Evolutionary conservation across 208 protist genomes (phyloP).

Genomic region (Trypanosoma cruzi): DNA sequence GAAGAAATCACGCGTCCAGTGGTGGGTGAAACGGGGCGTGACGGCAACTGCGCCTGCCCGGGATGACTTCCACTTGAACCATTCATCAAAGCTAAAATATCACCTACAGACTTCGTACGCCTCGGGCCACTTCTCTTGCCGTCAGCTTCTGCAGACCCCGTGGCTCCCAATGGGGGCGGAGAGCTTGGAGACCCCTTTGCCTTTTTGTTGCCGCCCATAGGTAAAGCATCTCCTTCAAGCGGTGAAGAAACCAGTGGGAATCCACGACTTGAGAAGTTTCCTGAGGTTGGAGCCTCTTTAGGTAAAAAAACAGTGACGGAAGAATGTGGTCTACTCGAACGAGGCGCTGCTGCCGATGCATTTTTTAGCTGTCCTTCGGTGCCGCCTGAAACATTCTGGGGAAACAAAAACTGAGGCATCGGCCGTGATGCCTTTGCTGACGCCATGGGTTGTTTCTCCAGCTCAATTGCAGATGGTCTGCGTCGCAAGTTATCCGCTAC

Average conservation of each 20-base stretch:
- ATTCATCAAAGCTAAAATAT: not conserved
- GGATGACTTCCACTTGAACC: not conserved
- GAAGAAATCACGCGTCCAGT: not conserved
- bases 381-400: not conserved
- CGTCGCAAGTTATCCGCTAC: not conserved
- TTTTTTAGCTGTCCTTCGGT: not conserved
- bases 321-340: not conserved
- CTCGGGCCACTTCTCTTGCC: not conserved
- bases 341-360: not conserved
- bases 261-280: too few relatives aligned
- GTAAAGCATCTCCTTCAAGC: too few relatives aligned
- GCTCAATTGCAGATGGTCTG: not conserved
- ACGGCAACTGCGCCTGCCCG: not conserved
- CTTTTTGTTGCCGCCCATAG: too few relatives aligned
- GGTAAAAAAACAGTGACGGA: too few relatives aligned
- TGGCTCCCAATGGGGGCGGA: not conserved
- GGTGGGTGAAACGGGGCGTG: not conserved
- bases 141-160: not conserved
- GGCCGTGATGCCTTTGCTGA: not conserved
- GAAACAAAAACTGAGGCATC: not conserved
- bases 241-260: too few relatives aligned
- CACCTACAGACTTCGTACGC: slow-evolving; percentile 13
- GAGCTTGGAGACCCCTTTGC: not conserved
- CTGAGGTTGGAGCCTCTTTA: too few relatives aligned
- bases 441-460: not conserved